Percentiles rank a stretch among this genome's conserved stretches.
Conservation (phyloP, 2,329 filamentous ascomycete genomes). For the Aspergillus fumigatiaffinis region DNA sequence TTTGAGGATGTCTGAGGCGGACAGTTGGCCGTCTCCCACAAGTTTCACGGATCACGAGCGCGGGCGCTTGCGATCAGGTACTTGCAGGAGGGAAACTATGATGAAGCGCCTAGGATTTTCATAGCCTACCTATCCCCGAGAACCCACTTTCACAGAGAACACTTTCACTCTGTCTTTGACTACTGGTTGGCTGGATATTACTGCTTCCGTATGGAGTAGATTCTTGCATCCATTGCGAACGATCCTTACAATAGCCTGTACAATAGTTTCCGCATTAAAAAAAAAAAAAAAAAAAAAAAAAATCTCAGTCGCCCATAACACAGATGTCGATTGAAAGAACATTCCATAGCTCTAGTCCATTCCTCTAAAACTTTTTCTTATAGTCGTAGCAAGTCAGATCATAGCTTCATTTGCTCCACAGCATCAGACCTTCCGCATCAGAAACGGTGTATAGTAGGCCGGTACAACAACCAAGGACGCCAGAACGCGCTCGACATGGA, state of each 20-base stretch:
- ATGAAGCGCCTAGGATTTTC: neutral
- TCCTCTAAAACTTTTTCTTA: neutral
- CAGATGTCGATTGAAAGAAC: neutral
- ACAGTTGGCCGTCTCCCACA: neutral
- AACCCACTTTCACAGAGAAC: neutral
- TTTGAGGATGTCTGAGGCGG: constrained; percentile 39
- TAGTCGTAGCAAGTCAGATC: neutral
- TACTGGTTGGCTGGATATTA: neutral
- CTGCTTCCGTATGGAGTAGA: neutral
- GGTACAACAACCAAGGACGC: constrained; percentile 3
- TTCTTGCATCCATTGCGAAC: neutral
- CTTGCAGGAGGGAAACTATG: neutral
- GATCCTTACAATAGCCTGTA: neutral
- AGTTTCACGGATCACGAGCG: neutral
- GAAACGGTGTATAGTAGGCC: constrained; percentile 5
- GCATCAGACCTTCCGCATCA: neutral
- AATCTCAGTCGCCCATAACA: neutral
- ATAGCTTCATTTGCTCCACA: neutral
- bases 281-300: too few species aligned
- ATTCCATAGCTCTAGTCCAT: neutral
- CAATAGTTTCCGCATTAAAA: neutral
- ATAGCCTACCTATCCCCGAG: neutral
- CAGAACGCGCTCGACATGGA: neutral
- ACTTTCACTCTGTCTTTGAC: neutral
- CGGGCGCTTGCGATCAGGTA: constrained; percentile 19